A percentile compares a stretch with the other conserved stretches of the same genome.
phyloP scores from a whole-genome alignment of 83 land plant genomes.

The Picea mariana region DNA sequence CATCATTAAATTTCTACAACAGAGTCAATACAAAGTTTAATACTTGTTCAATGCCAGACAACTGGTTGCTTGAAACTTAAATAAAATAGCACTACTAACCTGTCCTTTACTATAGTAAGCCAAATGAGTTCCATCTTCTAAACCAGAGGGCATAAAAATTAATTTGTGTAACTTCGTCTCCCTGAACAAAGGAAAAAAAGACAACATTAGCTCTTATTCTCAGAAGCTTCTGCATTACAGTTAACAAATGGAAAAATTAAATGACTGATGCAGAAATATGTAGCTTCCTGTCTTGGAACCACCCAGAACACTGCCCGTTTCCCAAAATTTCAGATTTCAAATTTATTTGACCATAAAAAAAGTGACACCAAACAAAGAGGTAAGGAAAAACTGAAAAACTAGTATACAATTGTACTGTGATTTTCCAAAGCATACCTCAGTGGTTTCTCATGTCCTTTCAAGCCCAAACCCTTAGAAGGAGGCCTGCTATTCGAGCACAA shows the following conservation, averaged over 20 bases:
- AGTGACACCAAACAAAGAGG: not conserved
- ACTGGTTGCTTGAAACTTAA: not conserved
- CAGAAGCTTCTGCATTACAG: not conserved
- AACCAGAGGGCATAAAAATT: slow-evolving; percentile 34
- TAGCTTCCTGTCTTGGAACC: not conserved
- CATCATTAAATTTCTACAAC: slow-evolving; percentile 29
- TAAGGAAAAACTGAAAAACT: not conserved
- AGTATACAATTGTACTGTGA: too few relatives aligned
- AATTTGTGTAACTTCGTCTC: slow-evolving; percentile 35
- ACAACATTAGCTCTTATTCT: not conserved
- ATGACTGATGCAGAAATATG: not conserved
- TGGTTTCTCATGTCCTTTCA: not conserved
- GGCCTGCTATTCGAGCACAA: slow-evolving; percentile 11
- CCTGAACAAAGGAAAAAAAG: slow-evolving; percentile 14
- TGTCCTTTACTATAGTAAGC: slow-evolving; percentile 49
- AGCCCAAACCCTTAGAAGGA: not conserved
- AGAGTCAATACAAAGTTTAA: slow-evolving; percentile 13
- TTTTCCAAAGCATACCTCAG: not conserved
- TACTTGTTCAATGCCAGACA: not conserved
- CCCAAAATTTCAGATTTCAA: not conserved
- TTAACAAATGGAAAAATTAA: not conserved
- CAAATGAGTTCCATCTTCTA: slow-evolving; percentile 35
- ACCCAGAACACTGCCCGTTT: not conserved
- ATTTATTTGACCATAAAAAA: too few relatives aligned
- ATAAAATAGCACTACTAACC: slow-evolving; percentile 19